Evolutionary conservation across 169 alveolate species (phyloP), one percentile per base, ranked within the genome.

Genomic region (Plasmodium cynomolgi): DNA sequence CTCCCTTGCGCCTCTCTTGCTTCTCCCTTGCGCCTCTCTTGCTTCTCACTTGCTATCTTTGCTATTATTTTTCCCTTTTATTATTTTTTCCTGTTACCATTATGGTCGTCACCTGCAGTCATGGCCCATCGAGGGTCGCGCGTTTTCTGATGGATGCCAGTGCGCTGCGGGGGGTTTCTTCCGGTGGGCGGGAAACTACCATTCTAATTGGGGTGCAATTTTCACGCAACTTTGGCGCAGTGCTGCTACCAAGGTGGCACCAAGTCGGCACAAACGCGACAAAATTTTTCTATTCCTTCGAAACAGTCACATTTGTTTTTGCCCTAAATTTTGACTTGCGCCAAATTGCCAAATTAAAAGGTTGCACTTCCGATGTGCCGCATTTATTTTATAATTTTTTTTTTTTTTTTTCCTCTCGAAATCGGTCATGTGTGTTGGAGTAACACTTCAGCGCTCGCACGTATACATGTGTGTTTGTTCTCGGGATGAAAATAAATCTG

Each of bases 291-390:
- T 68, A 68, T 11, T 23, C n/a, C n/a, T 8, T 68, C 37, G 41
- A 68, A 29, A 68, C 5, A 68, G 37, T 68, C 39, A 68, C 39
- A 68, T 26, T 68, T 68, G 41, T 68, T 68, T 68, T 68, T 23
- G 77, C 77, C 74, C 77, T 68, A 68, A 68, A 20, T 68, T 20
- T 23, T 23, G 41, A 23, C 77, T 29, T 29, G 41, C 39, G 31
- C 20, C 15, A 68, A 68, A 8, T 20, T 68, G 37, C 34, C 41
- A 68, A 68, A 26, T 68, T 68, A 68, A 68, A 68, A 29, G 15
- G 77, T 29, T 68, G 77, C 77, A 68, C 77, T 68, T 29, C 9
- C 77, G 77, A 68, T 68, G 77, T 68, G 77, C 37, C 37, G 34
- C n/a, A 33, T 29, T 68, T 68, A 68, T 68, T 68, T 68, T 68